These are phyloP conservation scores for Clavaria fumosa DNA, from an alignment of 768 basidiomycete genomes.

Conservation along the genomic window DNA sequence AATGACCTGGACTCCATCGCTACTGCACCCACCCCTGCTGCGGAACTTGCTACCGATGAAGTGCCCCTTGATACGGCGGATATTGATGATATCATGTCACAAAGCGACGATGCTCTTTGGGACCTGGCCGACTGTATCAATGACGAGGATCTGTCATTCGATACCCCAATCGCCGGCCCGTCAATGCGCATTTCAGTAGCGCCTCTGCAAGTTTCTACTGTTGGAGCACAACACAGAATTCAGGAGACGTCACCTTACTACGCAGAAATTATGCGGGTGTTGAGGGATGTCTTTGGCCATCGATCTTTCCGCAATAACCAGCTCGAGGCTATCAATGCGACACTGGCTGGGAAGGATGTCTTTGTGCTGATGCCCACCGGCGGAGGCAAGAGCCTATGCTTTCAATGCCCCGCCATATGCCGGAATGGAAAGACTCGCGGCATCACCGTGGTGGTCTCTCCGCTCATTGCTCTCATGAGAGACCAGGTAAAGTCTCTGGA, in stretches of 20 bases:
- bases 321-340: constrained; percentile 69
- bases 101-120: too few species aligned
- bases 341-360: constrained; percentile 68
- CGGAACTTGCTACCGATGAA: too few species aligned
- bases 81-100: too few species aligned
- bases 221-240: constrained; percentile 9
- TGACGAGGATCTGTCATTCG: too few species aligned
- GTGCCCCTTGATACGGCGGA: too few species aligned
- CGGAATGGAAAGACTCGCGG: constrained; percentile 53
- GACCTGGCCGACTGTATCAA: too few species aligned
- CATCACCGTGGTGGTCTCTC: constrained; percentile 82
- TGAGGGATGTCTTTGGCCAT: constrained; percentile 49
- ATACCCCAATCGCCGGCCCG: too few species aligned
- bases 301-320: constrained; percentile 67
- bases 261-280: constrained; percentile 35
- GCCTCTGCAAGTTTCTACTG: too few species aligned
- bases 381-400: constrained; percentile 81
- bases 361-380: constrained; percentile 97
- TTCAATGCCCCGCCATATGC: constrained; percentile 84
- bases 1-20: too few species aligned
- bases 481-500: constrained; percentile 70
- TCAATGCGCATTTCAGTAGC: too few species aligned
- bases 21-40: too few species aligned
- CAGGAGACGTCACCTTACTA: constrained; percentile 19
- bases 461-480: constrained; percentile 74